Base-by-base conservation (phyloP, 208 protist species). In the Strigomonas oncopelti region DNA sequence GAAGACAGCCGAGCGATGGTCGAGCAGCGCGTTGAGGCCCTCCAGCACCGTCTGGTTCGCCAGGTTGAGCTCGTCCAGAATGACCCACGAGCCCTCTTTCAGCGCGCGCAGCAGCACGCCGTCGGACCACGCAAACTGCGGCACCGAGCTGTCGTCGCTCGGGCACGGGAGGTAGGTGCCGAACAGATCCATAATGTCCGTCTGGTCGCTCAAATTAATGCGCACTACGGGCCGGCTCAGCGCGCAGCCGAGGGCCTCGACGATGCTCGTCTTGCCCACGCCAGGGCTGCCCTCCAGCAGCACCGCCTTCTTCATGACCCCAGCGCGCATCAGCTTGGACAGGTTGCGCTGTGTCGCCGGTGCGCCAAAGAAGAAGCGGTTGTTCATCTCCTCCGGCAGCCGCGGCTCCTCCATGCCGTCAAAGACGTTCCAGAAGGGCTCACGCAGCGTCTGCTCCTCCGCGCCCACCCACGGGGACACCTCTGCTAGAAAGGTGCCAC, bases 61-160 rank as follows among this genome's bases (percentile, higher is more conserved):
- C 8, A 99, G 83, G 81, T 99, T 99, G 2, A 99, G 83, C 91
- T 99, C 99, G 87, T 99, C 99, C 18, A 99, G 80, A 31, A 99
- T 88, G 13, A 99, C 94, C 99, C 99, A 99, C 55, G 96, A 80
- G 67, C 99, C 99, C 24, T 85, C 83, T 62, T 96, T 88, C 24
- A 98, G 67, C 5, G 97, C 97, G 18, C 92, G 81, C 28, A 99
- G 81, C 45, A 99, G 93, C 14, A 98, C 82, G 71, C 99, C 99
- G 83, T 99, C 98, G 42, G 88, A 94, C 98, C 98, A 99, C 27
- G 82, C 76, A 69, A 99, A 99, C 69, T 92, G 87, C 24, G 85
- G 79, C 61, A 74, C 84, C 60, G 66, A 65, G 1, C 14, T 28
- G 25, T 65, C 63, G 56, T 69, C 69, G 45, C 56, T 45, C 9